Percentiles rank a stretch among this genome's conserved stretches.
These are phyloP conservation scores for Citrus inodora DNA, from an alignment of 345 rosid genomes.

Conservation along the genomic window DNA sequence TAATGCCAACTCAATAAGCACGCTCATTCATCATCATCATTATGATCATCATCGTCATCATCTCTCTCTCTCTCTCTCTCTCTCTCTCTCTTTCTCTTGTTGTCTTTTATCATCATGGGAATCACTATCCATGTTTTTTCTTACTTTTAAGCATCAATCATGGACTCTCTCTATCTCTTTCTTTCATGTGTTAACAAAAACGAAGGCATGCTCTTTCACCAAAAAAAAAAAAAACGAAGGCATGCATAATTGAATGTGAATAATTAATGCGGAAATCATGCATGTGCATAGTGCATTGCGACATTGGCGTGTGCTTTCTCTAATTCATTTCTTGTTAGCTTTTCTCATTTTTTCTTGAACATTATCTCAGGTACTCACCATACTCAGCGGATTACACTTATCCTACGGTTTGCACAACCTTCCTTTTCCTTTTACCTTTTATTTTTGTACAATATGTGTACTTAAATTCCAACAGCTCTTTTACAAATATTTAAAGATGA, in stretches of 20 bases:
- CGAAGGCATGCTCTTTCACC: not conserved
- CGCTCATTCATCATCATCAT: conserved; percentile 5
- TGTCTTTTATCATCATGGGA: not conserved
- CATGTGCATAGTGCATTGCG: no score
- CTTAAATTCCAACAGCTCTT: no score
- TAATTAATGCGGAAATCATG: no score
- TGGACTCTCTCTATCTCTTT: not conserved
- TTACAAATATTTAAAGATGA: no score
- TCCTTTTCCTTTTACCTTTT: conserved; percentile 6
- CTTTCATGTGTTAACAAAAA: not conserved
- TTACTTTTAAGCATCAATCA: not conserved
- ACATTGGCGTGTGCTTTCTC: no score
- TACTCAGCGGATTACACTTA: conserved; percentile 88
- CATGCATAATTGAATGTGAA: not conserved
- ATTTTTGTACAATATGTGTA: not conserved
- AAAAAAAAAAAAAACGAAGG: not conserved
- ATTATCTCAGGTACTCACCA: conserved; percentile 70
- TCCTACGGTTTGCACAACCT: conserved; percentile 66
- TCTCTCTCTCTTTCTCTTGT: no score
- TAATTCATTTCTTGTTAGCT: not conserved
- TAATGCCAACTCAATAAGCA: conserved; percentile 15
- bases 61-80: not conserved
- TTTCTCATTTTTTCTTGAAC: not conserved
- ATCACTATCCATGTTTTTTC: not conserved
- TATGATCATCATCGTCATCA: not conserved